Conservation (phyloP, 352 stramenopile genomes). For the Halophytophthora batemanensis region DNA sequence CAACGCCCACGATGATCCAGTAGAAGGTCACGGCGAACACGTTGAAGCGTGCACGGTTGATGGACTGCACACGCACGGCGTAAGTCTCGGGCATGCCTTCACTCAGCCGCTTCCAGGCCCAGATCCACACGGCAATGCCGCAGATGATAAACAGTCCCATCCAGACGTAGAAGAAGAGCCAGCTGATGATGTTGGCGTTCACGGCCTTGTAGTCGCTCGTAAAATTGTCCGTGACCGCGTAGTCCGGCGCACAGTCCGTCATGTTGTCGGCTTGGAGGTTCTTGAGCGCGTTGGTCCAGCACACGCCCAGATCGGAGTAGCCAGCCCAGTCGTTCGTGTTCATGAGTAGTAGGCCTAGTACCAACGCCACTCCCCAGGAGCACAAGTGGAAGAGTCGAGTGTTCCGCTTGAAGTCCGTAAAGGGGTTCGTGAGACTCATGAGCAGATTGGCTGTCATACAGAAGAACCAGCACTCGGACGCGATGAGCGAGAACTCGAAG, state of each 20-base stretch:
- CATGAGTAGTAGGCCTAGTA: conserved; percentile 70
- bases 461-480: conserved; percentile 87
- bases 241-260: conserved; percentile 17
- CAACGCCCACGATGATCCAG: conserved; percentile 74
- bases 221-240: conserved; percentile 70
- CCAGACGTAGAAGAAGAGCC: conserved; percentile 87
- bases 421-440: conserved; percentile 87
- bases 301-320: conserved; percentile 84
- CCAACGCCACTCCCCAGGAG: conserved; percentile 62
- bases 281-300: conserved; percentile 84
- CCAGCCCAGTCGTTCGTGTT: conserved; percentile 73
- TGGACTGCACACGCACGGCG: conserved; percentile 79
- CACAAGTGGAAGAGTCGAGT: conserved; percentile 83
- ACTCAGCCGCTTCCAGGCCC: conserved; percentile 82
- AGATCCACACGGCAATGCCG: conserved; percentile 82
- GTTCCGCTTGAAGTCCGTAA: conserved; percentile 89
- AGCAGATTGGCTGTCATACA: conserved; percentile 88
- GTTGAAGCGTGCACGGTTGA: conserved; percentile 87
- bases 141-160: conserved; percentile 82
- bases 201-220: conserved; percentile 60
- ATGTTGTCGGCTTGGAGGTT: conserved; percentile 44
- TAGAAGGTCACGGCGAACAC: conserved; percentile 87
- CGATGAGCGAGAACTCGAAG: conserved; percentile 84
- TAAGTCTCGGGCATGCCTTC: conserved; percentile 88
- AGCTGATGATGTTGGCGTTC: conserved; percentile 86